Percentiles rank a stretch among this genome's conserved stretches.
Conservation (phyloP, 768 basidiomycete genomes). For the Gloeophyllum trabeum region DNA sequence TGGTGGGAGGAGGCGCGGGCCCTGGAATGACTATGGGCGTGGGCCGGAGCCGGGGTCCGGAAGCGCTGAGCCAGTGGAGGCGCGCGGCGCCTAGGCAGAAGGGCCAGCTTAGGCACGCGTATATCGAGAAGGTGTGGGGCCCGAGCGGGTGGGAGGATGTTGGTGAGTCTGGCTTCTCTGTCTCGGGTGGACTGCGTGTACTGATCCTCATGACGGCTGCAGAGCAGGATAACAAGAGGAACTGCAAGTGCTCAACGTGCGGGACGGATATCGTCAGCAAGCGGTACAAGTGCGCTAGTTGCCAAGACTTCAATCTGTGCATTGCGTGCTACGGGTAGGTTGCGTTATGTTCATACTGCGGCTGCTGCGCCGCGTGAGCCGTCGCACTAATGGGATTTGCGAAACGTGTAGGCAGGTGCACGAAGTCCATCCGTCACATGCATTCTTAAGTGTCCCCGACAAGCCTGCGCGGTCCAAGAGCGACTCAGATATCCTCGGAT, state of each 20-base stretch:
- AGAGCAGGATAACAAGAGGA: constrained; percentile 62
- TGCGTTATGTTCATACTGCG: background rate
- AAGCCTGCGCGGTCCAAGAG: constrained; percentile 28
- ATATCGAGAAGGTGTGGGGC: constrained; percentile 80
- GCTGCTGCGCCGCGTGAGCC: background rate
- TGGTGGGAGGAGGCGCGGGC: background rate
- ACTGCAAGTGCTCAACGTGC: constrained; percentile 77
- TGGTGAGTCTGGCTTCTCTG: constrained; percentile 36
- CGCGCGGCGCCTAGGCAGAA: constrained; percentile 61
- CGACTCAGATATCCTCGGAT: constrained; percentile 23
- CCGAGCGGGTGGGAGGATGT: constrained; percentile 80
- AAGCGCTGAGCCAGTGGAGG: constrained; percentile 49
- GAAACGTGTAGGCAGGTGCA: constrained; percentile 59
- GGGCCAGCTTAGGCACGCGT: constrained; percentile 76
- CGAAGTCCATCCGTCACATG: constrained; percentile 83
- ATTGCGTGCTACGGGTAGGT: constrained; percentile 70
- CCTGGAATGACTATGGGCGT: background rate
- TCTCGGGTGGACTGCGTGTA: background rate
- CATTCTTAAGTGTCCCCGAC: constrained; percentile 76
- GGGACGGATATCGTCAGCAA: constrained; percentile 42
- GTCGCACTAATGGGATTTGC: background rate
- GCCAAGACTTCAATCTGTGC: constrained; percentile 73
- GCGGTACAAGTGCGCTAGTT: constrained; percentile 80
- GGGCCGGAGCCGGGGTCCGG: constrained; percentile 33
- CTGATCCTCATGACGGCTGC: too few relatives aligned